Percentiles rank a stretch among this genome's conserved stretches.
These are phyloP conservation scores for Verticillium isaacii DNA, from an alignment of 2,329 filamentous ascomycete species.

Conservation along the genomic window DNA sequence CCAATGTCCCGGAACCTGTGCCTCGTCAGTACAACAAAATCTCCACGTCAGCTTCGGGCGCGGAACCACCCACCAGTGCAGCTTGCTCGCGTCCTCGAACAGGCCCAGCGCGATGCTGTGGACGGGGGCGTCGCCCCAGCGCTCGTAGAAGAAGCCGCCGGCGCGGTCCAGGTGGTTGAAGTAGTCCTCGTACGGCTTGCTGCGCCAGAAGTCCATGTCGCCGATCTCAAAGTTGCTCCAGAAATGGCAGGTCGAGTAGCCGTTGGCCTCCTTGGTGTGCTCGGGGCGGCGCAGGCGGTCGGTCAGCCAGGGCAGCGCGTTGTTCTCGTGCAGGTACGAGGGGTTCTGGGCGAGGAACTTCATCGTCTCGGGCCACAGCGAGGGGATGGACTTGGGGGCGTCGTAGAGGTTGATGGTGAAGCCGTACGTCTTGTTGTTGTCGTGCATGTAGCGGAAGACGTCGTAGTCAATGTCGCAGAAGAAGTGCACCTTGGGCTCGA, in stretches of 20 bases:
- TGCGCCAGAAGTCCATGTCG: constrained; percentile 89
- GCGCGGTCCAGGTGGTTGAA: constrained; percentile 92
- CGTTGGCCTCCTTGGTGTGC: constrained; percentile 76
- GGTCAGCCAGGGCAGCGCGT: constrained; percentile 81
- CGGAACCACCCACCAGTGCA: constrained; percentile 75
- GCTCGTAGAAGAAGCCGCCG: constrained; percentile 97
- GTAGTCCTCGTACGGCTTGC: constrained; percentile 87
- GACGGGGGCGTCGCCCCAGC: constrained; percentile 97
- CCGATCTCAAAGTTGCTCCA: constrained; percentile 99
- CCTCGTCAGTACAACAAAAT: background rate
- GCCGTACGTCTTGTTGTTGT: constrained; percentile 98
- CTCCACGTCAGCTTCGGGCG: too few relatives aligned
- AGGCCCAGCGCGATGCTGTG: constrained; percentile 90
- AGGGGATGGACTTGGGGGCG: constrained; percentile 77
- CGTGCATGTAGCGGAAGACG: constrained; percentile 95
- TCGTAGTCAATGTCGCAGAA: constrained; percentile 99
- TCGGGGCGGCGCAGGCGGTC: constrained; percentile 73
- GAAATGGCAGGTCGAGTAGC: constrained; percentile 98
- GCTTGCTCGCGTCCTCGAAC: constrained; percentile 84
- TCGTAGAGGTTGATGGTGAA: constrained; percentile 99
- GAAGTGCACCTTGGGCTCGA: constrained; percentile 97
- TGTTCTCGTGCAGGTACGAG: constrained; percentile 75
- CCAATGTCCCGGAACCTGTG: constrained; percentile 96
- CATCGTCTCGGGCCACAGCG: constrained; percentile 90
- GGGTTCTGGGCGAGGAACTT: constrained; percentile 86